Conservation (phyloP, 78 protist genomes). For the Polysphondylium violaceum region DNA sequence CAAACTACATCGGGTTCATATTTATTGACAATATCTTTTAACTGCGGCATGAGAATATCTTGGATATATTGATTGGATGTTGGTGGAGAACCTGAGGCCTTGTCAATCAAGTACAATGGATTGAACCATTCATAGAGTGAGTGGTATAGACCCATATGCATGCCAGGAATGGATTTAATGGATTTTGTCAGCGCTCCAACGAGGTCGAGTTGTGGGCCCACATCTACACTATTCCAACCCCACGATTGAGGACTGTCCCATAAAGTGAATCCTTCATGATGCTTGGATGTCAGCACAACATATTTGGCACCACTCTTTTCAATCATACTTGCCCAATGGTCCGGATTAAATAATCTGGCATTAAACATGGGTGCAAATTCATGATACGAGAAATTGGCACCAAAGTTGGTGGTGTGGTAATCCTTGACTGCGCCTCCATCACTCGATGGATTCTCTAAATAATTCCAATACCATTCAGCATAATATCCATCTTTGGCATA, state of each 20-base stretch:
- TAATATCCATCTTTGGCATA: slow-evolving; percentile 15
- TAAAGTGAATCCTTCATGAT: slow-evolving; percentile 72
- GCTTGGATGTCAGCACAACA: slow-evolving; percentile 69
- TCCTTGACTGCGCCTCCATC: slow-evolving; percentile 51
- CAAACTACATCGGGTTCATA: slow-evolving; percentile 24
- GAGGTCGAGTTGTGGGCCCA: slow-evolving; percentile 40
- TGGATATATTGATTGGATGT: slow-evolving; percentile 17
- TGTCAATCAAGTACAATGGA: slow-evolving; percentile 52
- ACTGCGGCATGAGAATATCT: slow-evolving; percentile 32
- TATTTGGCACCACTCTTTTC: slow-evolving; percentile 71
- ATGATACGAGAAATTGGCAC: slow-evolving; percentile 62
- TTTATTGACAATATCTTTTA: slow-evolving; percentile 19
- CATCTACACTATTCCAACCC: slow-evolving; percentile 71
- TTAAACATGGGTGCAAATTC: slow-evolving; percentile 58
- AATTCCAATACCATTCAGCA: slow-evolving; percentile 85
- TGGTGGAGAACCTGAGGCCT: slow-evolving; percentile 26
- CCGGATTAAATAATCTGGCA: slow-evolving; percentile 30
- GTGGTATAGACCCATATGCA: slow-evolving; percentile 63
- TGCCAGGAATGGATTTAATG: slow-evolving; percentile 8
- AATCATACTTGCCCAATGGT: slow-evolving; percentile 63
- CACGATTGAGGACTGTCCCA: slow-evolving; percentile 36
- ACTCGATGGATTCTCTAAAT: slow-evolving; percentile 8
- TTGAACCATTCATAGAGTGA: slow-evolving; percentile 75
- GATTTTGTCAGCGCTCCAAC: slow-evolving; percentile 19
- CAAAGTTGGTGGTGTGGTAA: slow-evolving; percentile 49